These are phyloP conservation scores for Daldinia childiae DNA, from an alignment of 495 filamentous ascomycete genomes.

Conservation along the genomic window DNA sequence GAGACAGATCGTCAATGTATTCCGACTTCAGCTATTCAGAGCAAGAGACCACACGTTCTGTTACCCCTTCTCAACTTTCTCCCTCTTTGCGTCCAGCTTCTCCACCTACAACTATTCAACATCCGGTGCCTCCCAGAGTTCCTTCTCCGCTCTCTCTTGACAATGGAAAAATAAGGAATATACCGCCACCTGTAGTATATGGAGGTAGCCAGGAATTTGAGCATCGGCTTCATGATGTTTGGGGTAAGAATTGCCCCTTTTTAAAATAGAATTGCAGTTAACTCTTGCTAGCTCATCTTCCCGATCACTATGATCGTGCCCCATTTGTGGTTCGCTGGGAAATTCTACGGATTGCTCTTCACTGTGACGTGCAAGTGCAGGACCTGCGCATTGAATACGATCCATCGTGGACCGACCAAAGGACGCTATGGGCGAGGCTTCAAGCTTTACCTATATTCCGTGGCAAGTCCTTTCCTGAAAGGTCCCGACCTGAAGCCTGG, in stretches of 20 bases:
- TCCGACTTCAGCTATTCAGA: slow-evolving; percentile 7
- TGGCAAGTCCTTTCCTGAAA: slow-evolving; percentile 55
- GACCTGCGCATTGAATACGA: slow-evolving; percentile 47
- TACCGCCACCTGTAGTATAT: background rate
- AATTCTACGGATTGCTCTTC: slow-evolving; percentile 53
- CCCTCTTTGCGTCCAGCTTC: background rate
- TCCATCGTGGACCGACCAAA: slow-evolving; percentile 48
- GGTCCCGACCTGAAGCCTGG: slow-evolving; percentile 50
- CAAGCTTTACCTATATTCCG: slow-evolving; percentile 44
- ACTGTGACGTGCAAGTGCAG: slow-evolving; percentile 52
- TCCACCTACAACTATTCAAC: background rate
- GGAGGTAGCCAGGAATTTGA: slow-evolving; percentile 14
- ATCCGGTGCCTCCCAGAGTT: background rate
- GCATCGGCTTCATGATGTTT: slow-evolving; percentile 39
- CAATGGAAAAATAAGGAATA: background rate
- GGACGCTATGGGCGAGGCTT: slow-evolving; percentile 49
- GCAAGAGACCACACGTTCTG: slow-evolving; percentile 7
- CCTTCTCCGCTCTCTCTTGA: slow-evolving; percentile 6
- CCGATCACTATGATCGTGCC: slow-evolving; percentile 47
- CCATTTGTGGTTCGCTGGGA: slow-evolving; percentile 59
- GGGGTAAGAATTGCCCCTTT: slow-evolving; percentile 38
- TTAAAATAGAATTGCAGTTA: slow-evolving; percentile 7
- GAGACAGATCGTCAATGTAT: background rate
- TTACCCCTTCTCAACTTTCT: slow-evolving; percentile 11
- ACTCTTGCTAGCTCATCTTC: slow-evolving; percentile 49